Percentiles rank a stretch among this genome's conserved stretches.
phyloP scores from a whole-genome alignment of 2,329 filamentous ascomycete species.

The Ophiocordyceps camponoti-leonardi region DNA sequence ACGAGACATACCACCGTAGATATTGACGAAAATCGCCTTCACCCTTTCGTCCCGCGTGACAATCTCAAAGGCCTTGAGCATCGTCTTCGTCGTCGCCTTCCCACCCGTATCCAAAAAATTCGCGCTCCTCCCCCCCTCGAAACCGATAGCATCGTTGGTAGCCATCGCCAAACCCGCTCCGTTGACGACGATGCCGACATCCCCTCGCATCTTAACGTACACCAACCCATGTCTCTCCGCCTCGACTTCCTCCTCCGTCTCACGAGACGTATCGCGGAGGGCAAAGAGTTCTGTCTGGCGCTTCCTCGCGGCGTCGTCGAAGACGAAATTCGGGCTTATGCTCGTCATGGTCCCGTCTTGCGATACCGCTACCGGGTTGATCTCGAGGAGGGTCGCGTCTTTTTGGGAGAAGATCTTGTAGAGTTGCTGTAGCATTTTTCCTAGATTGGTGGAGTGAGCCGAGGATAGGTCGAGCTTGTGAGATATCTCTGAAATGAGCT shows the following conservation, averaged over 20 bases:
- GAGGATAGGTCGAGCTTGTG: neutral
- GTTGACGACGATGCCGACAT: slow-evolving; percentile 74
- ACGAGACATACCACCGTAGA: slow-evolving; percentile 23
- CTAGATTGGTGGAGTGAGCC: slow-evolving; percentile 4
- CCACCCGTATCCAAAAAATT: slow-evolving; percentile 88
- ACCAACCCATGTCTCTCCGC: slow-evolving; percentile 52
- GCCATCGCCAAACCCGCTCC: slow-evolving; percentile 86
- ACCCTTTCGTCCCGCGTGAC: slow-evolving; percentile 57
- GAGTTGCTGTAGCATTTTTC: slow-evolving; percentile 7
- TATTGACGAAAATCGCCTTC: slow-evolving; percentile 45
- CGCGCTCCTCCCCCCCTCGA: slow-evolving; percentile 49
- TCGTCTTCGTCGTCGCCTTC: slow-evolving; percentile 69
- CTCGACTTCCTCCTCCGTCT: slow-evolving; percentile 16
- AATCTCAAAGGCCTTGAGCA: slow-evolving; percentile 59
- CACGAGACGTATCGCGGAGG: slow-evolving; percentile 15
- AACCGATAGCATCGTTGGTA: slow-evolving; percentile 61
- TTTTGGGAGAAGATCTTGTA: slow-evolving; percentile 23
- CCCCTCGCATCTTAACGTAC: slow-evolving; percentile 46
- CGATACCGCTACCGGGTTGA: slow-evolving; percentile 18
- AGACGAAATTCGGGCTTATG: slow-evolving; percentile 21
- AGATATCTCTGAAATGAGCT: slow-evolving; percentile 6
- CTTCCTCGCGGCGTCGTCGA: slow-evolving; percentile 29
- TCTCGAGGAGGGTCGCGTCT: slow-evolving; percentile 28
- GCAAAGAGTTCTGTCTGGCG: slow-evolving; percentile 22
- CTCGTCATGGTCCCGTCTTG: slow-evolving; percentile 12